Percentiles rank a stretch among this genome's conserved stretches.
phyloP scores from a whole-genome alignment of 2,329 filamentous ascomycete species.

The Pseudopithomyces chartarum region DNA sequence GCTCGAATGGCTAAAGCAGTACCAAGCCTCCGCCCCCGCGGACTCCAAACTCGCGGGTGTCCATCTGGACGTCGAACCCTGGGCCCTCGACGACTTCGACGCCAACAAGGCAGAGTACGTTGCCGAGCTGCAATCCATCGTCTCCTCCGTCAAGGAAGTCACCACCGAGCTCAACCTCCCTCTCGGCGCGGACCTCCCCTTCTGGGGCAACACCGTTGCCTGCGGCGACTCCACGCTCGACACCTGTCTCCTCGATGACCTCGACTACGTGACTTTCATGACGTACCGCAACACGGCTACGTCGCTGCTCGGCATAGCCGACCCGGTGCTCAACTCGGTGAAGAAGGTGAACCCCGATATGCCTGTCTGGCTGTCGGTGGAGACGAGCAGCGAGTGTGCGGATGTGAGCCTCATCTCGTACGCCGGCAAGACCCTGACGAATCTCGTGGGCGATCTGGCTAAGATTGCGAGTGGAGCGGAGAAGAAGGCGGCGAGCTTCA shows the following conservation, averaged over 20 bases:
- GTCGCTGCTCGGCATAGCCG: conserved; percentile 9
- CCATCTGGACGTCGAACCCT: conserved; percentile 16
- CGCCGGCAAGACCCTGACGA: conserved; percentile 10
- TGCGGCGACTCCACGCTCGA: conserved; percentile 13
- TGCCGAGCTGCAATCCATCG: conserved; percentile 6
- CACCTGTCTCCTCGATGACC: conserved; percentile 7
- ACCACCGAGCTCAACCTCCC: conserved; percentile 5
- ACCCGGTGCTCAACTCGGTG: conserved; percentile 5
- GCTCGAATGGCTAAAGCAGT: conserved; percentile 13
- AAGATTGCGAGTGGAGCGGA: conserved; percentile 5
- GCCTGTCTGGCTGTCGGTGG: conserved; percentile 12
- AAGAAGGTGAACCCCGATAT: neutral
- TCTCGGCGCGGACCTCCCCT: conserved; percentile 13
- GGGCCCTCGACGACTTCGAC: conserved; percentile 11
- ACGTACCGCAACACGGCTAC: conserved; percentile 13
- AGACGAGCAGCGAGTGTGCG: conserved; percentile 5
- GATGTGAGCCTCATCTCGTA: conserved; percentile 14
- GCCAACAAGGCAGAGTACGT: conserved; percentile 10
- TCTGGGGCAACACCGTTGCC: conserved; percentile 13
- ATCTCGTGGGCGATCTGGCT: conserved; percentile 6
- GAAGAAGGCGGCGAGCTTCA: conserved; percentile 2
- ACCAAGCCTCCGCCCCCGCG: conserved; percentile 7
- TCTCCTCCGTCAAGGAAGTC: neutral
- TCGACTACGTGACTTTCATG: conserved; percentile 16
- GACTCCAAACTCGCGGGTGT: conserved; percentile 12